phyloP scores from a whole-genome alignment of 495 filamentous ascomycete species.

The Aspergillus hancockii region DNA sequence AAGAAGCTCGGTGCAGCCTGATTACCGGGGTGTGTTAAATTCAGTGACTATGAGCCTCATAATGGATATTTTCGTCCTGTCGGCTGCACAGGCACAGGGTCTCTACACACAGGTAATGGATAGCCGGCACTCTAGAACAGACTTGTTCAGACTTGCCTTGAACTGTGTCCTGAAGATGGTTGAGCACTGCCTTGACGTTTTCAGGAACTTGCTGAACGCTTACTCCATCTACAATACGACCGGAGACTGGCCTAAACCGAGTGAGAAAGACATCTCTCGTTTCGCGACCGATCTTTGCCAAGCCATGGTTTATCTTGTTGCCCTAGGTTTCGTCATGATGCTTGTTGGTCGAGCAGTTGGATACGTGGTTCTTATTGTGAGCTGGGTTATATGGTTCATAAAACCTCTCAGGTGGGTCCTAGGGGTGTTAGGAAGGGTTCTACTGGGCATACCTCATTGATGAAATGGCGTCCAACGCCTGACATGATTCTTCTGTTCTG shows the following conservation, averaged over 20 bases:
- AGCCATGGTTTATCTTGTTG: constrained; percentile 37
- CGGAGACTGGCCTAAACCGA: constrained; percentile 35
- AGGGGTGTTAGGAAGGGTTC: constrained; percentile 29
- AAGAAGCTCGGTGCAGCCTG: constrained; percentile 15
- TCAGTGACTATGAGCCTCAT: constrained; percentile 31
- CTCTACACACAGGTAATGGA: constrained; percentile 25
- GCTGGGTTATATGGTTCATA: constrained; percentile 46
- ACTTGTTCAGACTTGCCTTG: constrained; percentile 26
- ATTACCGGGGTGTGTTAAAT: constrained; percentile 17
- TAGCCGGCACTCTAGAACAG: constrained; percentile 24
- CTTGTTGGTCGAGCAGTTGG: constrained; percentile 34
- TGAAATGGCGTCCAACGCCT: neutral
- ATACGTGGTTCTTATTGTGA: constrained; percentile 39
- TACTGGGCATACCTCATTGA: constrained; percentile 17
- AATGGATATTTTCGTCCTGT: constrained; percentile 35
- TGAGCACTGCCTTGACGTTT: constrained; percentile 39
- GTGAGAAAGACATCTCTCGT: constrained; percentile 31
- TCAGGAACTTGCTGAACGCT: constrained; percentile 26
- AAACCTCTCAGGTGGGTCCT: constrained; percentile 42
- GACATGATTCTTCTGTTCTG: neutral
- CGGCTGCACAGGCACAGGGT: constrained; percentile 31
- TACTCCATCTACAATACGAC: constrained; percentile 38
- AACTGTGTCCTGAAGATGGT: constrained; percentile 37
- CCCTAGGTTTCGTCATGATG: constrained; percentile 37
- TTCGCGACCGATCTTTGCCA: constrained; percentile 38